Evolutionary conservation across 176 grass and related monocot genomes (phyloP), one percentile per base, ranked within the genome.

Genomic region (Urochloa ruziziensis): DNA sequence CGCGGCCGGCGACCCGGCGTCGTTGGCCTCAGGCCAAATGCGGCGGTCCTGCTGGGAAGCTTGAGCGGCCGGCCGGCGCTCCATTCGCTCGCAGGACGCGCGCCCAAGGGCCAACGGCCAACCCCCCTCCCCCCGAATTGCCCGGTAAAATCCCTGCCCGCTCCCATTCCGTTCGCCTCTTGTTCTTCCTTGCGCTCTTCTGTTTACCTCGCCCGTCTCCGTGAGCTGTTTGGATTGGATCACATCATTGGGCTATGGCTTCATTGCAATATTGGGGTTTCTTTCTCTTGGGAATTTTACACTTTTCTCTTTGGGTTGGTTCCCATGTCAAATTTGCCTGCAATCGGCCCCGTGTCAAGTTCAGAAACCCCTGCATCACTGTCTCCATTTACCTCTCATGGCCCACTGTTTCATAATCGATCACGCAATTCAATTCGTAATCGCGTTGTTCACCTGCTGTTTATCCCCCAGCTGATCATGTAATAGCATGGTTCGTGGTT

Each of bases 1-100:
- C 18, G 8, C 47, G 8, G 46, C 8, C 44, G 6, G 17, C 43
- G 4, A 21, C 0, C 7, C 69, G 15, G 19, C 34, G 25, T 75
- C 62, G n/a, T 27, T 75, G 70, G 71, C 23, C n/a, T 66, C 32
- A 39, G 15, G 71, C 32, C 23, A 36, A 52, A 75, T 75, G 82
- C 30, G 44, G 70, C 44, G 23, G 28, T 65, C 70, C 29, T 29
- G 58, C 4, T 23, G 17, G 52, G 73, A 59, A 43, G 77, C 56
- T 61, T 72, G 66, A 79, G 17, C 57, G 81, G 9, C 49, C 68
- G 29, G 23, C 48, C 68, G 29, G 65, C 49, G 48, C 74, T 64
- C 75, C 84, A 34, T 72, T 54, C 27, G 73, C 57, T 62, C 67
- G 10, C 68, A 29, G 40, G 40, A 29, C 67, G n/a, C 40, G n/a